Evolutionary conservation across 2,329 filamentous ascomycete genomes (phyloP), one percentile per base, ranked within the genome.

Genomic region (Aspergillus eucalypticola): DNA sequence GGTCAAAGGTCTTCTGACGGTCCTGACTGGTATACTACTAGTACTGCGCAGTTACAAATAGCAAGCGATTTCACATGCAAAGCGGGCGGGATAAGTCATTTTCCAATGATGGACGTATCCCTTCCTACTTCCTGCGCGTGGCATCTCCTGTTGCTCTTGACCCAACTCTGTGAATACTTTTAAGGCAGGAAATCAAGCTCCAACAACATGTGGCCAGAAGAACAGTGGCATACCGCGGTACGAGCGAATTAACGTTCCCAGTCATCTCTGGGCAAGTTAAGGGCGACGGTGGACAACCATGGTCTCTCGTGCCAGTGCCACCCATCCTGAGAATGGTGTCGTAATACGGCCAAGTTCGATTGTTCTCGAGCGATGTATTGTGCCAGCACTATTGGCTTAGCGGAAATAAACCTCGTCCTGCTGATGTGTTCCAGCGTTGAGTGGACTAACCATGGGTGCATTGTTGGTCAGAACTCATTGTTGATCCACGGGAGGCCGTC

Each of bases 251-350:
- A 29, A 50, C 25, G 8, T 50, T 17, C 23, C 6, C 44, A 27
- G 44, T 29, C 21, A 27, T 50, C 15, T 50, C 46, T 50, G 25
- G 39, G 7, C 19, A n/a, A 42, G 53, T 46, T 46, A 55, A 55
- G 53, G 42, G 27, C n/a, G 41, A 44, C 32, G 8, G 8, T 46
- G 15, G 21, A 44, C 25, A 49, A 27, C 59, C 59, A 54, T 49
- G 54, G 55, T 27, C 25, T 48, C 13, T n/a, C 25, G 17, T 35
- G 49, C 4, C 44, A 25, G 23, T 25, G 56, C 23, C 50, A 60
- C 53, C 44, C 35, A 25, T 11, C 13, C 15, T 25, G 19, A 35
- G 42, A 60, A 52, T 62, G 53, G 60, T 62, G 58, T 62, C 60
- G 58, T 62, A 62, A 62, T 60, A 17, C 3, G 8, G 29, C 39